Percentiles rank a stretch among this genome's conserved stretches.
These are phyloP conservation scores for Citrus glauca DNA, from an alignment of 345 rosid species.

Conservation along the genomic window DNA sequence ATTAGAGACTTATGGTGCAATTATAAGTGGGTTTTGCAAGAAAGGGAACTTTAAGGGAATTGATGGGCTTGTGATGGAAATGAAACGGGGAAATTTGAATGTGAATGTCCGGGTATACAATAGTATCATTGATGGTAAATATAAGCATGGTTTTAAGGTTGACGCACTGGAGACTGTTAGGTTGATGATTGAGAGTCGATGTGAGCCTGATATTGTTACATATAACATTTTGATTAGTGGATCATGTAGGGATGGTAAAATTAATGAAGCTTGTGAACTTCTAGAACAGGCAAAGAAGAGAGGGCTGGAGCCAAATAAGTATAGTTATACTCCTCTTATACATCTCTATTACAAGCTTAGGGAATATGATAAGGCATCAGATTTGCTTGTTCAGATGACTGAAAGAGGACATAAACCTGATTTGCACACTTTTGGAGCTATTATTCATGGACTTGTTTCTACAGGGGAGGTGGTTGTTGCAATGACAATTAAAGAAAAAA, in stretches of 20 bases:
- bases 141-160: conserved; percentile 44
- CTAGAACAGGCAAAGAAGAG: conserved; percentile 52
- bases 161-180: conserved; percentile 35
- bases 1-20: conserved; percentile 53
- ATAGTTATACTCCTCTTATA: conserved; percentile 59
- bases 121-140: conserved; percentile 50
- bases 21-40: conserved; percentile 62
- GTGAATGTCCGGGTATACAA: conserved; percentile 47
- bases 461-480: conserved; percentile 69
- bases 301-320: conserved; percentile 46
- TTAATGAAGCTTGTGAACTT: conserved; percentile 50
- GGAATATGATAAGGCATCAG: conserved; percentile 42
- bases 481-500: conserved; percentile 40
- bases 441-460: conserved; percentile 68
- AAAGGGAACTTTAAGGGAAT: conserved; percentile 49
- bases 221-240: conserved; percentile 58
- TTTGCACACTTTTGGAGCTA: conserved; percentile 64
- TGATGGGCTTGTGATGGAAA: conserved; percentile 60
- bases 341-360: conserved; percentile 49
- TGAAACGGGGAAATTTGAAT: conserved; percentile 53
- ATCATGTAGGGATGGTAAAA: conserved; percentile 49
- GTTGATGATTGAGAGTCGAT: conserved; percentile 49
- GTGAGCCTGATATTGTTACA: conserved; percentile 66
- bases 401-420: conserved; percentile 71
- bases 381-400: conserved; percentile 64